Evolutionary conservation across 228 moss, liverwort and hornwort genomes (phyloP), one percentile per base, ranked within the genome.

Genomic region (Sphagnum fallax): DNA sequence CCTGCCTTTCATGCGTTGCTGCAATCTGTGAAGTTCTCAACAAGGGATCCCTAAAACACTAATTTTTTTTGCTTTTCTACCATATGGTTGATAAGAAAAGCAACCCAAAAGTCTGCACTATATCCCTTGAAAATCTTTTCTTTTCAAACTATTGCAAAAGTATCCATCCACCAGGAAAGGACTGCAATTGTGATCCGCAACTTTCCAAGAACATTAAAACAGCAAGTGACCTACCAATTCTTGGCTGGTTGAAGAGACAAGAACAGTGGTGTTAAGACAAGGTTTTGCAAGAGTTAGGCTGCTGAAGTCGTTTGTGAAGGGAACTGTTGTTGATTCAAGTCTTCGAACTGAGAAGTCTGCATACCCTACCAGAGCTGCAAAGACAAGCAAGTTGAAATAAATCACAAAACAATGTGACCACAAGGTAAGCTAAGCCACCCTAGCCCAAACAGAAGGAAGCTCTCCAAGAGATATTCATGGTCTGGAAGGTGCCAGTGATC

Each of bases 271-370:
- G 4, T 82, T 67, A 69, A 98, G 72, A 74, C 98, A 98, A 0
- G 98, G 98, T 49, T 75, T 81, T 61, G 67, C 16, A 55, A 67
- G 49, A 0, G 94, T 88, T 47, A 98, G 75, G 4, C 18, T 66
- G 4, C 74, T 90, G 53, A 93, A 98, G 72, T 92, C 88, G 10
- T 80, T 83, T 5, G 87, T 92, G 52, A 88, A 98, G 49, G 87
- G 67, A 15, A 79, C 75, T 57, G 98, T 94, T 51, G 77, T 81
- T 4, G 98, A 98, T 53, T 87, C 78, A n/a, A 98, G 81, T 65
- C 82, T 90, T n/a, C 92, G 87, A 16, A 98, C 94, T 6, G 90
- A 89, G 65, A 98, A 98, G 68, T 98, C 98, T 12, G 87, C 80
- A 53, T 94, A 87, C 47, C 98, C 98, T 4, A 92, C 81, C 1